Conservation (phyloP, 2,329 filamentous ascomycete genomes). For the Fusarium sp. region DNA sequence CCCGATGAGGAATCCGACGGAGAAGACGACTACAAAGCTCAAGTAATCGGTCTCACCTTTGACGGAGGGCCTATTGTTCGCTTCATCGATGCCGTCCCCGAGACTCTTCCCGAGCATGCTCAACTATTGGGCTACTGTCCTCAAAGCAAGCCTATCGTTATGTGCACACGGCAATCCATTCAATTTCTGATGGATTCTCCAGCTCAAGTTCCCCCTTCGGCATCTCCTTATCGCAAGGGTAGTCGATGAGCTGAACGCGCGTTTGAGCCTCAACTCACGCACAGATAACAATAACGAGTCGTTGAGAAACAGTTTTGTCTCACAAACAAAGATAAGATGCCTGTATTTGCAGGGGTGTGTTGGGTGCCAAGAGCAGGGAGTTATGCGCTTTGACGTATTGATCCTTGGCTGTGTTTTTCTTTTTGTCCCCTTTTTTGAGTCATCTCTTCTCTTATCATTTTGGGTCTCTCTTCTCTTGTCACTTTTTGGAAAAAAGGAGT, state of each 20-base stretch:
- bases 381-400: conserved; percentile 14
- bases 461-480: neutral
- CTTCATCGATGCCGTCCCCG: conserved; percentile 52
- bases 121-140: conserved; percentile 53
- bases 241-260: neutral
- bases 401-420: neutral
- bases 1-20: conserved; percentile 50
- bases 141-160: conserved; percentile 53
- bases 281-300: neutral
- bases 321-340: conserved; percentile 1
- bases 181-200: conserved; percentile 47
- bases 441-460: neutral
- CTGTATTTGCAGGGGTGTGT: neutral
- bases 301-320: neutral
- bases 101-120: conserved; percentile 48
- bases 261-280: neutral
- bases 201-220: conserved; percentile 6
- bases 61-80: conserved; percentile 60
- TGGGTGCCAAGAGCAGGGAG: conserved; percentile 10
- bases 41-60: conserved; percentile 59
- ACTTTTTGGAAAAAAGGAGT: neutral
- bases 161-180: conserved; percentile 52
- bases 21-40: conserved; percentile 45
- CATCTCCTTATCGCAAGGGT: conserved; percentile 27
- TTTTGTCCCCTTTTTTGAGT: neutral